phyloP scores from a whole-genome alignment of 169 alveolate species.

The Eimeria maxima region DNA sequence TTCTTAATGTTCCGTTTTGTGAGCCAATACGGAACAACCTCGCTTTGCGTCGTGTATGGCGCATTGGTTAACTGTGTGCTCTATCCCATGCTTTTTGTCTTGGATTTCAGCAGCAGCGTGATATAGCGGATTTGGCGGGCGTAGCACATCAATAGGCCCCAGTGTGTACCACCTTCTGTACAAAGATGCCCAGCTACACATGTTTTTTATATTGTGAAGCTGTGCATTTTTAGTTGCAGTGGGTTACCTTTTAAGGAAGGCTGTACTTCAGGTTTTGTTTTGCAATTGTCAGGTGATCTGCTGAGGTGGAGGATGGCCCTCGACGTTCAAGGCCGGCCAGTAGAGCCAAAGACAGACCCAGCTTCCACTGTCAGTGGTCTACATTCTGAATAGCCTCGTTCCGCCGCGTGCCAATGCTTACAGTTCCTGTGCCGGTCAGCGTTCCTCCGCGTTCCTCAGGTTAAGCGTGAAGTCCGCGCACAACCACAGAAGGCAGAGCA shows the following conservation, averaged over 20 bases:
- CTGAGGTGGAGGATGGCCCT: constrained; percentile 70
- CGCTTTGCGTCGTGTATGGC: background rate
- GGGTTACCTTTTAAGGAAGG: background rate
- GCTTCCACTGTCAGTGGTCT: constrained; percentile 1
- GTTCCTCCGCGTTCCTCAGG: background rate
- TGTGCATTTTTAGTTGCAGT: background rate
- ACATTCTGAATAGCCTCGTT: constrained; percentile 29
- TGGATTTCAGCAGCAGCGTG: background rate
- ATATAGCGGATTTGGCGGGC: background rate
- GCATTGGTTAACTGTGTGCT: background rate
- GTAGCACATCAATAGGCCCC: background rate
- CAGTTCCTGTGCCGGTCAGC: background rate
- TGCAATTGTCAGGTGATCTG: constrained; percentile 35
- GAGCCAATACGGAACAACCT: background rate
- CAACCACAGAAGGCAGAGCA: background rate
- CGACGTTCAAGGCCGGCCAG: constrained; percentile 62
- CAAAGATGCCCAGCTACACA: background rate
- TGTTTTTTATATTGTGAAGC: background rate
- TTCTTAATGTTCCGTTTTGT: background rate
- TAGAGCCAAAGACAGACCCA: constrained; percentile 43
- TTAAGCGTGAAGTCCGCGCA: background rate
- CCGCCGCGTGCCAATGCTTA: background rate
- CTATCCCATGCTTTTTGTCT: too few relatives aligned
- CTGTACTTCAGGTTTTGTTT: background rate
- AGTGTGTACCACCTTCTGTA: too few relatives aligned